Evolutionary conservation across 768 basidiomycete genomes (phyloP).

Genomic region (Fomitopsis pulvina): DNA sequence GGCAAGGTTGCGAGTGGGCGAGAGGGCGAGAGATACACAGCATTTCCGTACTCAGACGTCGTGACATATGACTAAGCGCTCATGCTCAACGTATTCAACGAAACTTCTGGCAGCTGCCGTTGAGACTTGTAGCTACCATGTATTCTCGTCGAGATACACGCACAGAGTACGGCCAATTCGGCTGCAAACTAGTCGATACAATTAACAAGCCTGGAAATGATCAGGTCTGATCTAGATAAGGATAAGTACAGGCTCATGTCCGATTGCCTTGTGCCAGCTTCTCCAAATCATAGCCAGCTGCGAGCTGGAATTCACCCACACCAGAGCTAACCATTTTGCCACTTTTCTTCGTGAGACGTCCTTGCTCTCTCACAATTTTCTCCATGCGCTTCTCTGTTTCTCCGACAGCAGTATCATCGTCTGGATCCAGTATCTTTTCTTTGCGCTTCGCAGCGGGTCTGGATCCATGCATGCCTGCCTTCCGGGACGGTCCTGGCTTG

Average conservation of each 20-base stretch:
- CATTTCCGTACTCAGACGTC: slow-evolving; percentile 7
- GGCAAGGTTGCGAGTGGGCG: not conserved
- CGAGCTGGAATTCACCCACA: slow-evolving; percentile 71
- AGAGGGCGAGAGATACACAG: no score
- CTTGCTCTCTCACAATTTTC: slow-evolving; percentile 75
- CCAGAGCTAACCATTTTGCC: slow-evolving; percentile 69
- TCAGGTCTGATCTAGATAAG: not conserved
- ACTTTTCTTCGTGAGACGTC: slow-evolving; percentile 71
- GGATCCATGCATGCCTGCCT: slow-evolving; percentile 8
- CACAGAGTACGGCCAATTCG: no score
- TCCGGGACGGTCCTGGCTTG: slow-evolving; percentile 12
- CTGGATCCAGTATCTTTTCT: slow-evolving; percentile 11
- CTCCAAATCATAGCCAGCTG: slow-evolving; percentile 55
- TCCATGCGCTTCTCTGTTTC: slow-evolving; percentile 83
- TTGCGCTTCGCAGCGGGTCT: not conserved
- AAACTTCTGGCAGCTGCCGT: no score
- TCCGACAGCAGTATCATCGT: slow-evolving; percentile 24
- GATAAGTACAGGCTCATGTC: slow-evolving; percentile 9
- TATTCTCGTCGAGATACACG: no score
- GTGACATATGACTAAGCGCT: slow-evolving; percentile 12
- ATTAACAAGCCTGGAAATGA: not conserved
- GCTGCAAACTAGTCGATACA: not conserved
- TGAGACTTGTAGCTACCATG: not conserved
- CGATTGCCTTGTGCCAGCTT: slow-evolving; percentile 35
- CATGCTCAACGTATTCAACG: no score